Conservation (phyloP, 2,329 filamentous ascomycete species). For the Aspergillus pseudotamarii region DNA sequence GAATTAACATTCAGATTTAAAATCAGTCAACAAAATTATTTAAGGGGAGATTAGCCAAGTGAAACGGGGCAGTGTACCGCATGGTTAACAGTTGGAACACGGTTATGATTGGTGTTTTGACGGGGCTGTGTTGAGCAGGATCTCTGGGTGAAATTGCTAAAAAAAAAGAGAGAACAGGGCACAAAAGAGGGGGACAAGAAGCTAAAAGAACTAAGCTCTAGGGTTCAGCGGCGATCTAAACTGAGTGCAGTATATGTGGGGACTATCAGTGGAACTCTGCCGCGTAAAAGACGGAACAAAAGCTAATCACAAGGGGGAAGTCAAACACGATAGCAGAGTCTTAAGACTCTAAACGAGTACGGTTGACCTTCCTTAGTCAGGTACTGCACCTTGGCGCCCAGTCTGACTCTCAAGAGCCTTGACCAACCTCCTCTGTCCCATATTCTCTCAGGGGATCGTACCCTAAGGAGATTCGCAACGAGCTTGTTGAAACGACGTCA, state of each 20-base stretch:
- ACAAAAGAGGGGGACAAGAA: background rate
- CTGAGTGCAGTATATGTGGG: background rate
- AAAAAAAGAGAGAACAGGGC: background rate
- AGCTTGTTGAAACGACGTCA: conserved; percentile 5
- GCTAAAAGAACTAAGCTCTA: conserved; percentile 1
- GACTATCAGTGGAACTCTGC: background rate
- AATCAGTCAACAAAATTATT: conserved; percentile 2
- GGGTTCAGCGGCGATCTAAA: conserved; percentile 1
- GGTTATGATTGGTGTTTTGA: background rate
- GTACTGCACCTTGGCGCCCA: background rate
- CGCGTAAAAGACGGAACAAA: conserved; percentile 4
- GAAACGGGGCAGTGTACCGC: conserved; percentile 1
- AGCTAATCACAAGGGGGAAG: background rate
- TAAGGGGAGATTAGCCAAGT: background rate
- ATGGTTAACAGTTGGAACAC: background rate
- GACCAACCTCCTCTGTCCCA: background rate
- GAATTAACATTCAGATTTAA: background rate
- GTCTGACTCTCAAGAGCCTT: background rate
- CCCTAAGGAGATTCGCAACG: background rate
- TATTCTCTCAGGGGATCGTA: background rate
- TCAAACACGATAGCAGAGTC: background rate
- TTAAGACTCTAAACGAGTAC: background rate
- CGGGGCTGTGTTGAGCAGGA: background rate
- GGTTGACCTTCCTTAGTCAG: background rate
- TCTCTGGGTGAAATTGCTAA: background rate